Evolutionary conservation across 2,329 filamentous ascomycete genomes (phyloP).

Genomic region (Arthroderma uncinatum): DNA sequence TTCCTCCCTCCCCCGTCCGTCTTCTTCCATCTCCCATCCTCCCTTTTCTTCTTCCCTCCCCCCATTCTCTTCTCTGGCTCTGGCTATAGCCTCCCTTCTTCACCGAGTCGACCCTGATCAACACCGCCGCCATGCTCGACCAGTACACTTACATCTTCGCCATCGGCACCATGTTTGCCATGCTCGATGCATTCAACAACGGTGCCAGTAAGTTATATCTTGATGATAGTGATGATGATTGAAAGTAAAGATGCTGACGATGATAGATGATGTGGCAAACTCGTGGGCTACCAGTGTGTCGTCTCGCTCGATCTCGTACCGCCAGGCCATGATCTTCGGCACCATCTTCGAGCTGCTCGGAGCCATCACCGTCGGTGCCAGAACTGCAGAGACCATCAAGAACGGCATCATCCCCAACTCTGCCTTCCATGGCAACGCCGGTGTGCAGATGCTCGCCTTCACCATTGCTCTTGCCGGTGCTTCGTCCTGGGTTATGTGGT

Average conservation of each 20-base stretch:
- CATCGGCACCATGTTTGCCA: constrained; percentile 64
- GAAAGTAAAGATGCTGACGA: constrained; percentile 5
- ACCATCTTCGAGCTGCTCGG: constrained; percentile 58
- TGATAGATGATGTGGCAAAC: constrained; percentile 68
- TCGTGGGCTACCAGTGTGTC: constrained; percentile 72
- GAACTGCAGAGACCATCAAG: constrained; percentile 68
- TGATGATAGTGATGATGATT: neutral
- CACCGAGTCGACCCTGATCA: neutral
- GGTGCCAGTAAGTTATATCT: constrained; percentile 53
- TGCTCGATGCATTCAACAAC: constrained; percentile 69
- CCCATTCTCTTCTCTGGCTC: neutral
- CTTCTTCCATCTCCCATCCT: neutral
- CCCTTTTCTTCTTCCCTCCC: neutral
- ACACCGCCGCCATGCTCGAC: constrained; percentile 44
- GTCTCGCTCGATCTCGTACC: constrained; percentile 62
- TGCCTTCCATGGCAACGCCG: constrained; percentile 50
- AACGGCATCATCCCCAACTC: constrained; percentile 57
- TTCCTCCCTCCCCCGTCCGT: neutral
- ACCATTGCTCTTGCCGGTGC: constrained; percentile 54
- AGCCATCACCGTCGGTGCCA: constrained; percentile 54
- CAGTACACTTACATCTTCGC: constrained; percentile 61
- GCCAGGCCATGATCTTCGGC: constrained; percentile 56
- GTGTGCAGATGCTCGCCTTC: constrained; percentile 58
- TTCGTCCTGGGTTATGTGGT: constrained; percentile 69
- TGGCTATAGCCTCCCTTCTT: neutral